A percentile compares a stretch with the other conserved stretches of the same genome.
Evolutionary conservation across 139 green algal species (phyloP).

Genomic region (Tetratostichococcus sp.): DNA sequence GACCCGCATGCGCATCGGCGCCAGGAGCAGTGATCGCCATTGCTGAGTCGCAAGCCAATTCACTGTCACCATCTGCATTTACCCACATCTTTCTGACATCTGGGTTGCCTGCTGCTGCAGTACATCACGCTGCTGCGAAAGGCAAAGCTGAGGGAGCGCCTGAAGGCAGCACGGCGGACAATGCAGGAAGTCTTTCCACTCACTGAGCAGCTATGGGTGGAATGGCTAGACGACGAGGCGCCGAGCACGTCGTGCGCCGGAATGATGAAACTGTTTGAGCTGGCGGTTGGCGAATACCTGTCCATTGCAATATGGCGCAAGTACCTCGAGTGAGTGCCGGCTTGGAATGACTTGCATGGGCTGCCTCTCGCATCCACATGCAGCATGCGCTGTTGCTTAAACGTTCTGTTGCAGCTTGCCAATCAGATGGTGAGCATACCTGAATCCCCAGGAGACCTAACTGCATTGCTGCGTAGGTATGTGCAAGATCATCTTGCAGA

Average conservation of each 20-base stretch:
- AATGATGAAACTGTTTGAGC: constrained; percentile 45
- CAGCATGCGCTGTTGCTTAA: not conserved
- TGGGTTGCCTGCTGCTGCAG: too few species aligned
- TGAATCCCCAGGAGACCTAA: too few species aligned
- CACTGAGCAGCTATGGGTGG: constrained; percentile 72
- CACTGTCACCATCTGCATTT: too few species aligned
- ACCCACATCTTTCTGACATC: not conserved
- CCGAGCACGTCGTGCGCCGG: constrained; percentile 28
- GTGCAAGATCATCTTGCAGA: constrained; percentile 35
- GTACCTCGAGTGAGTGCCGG: constrained; percentile 45
- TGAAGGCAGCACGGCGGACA: constrained; percentile 48
- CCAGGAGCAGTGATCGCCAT: too few species aligned
- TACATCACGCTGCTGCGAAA: constrained; percentile 54
- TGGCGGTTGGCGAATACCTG: constrained; percentile 70
- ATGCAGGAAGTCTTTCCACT: constrained; percentile 71
- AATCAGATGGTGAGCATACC: too few species aligned
- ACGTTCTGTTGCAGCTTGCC: too few species aligned
- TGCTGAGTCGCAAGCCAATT: too few species aligned
- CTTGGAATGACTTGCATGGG: too few species aligned
- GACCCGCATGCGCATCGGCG: not conserved
- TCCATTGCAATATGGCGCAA: constrained; percentile 62
- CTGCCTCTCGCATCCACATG: not conserved
- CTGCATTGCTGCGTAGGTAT: constrained; percentile 39
- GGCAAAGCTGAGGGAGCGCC: constrained; percentile 43
- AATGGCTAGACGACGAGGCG: constrained; percentile 74